phyloP scores from a whole-genome alignment of 2,329 filamentous ascomycete species.

The Colletotrichum sp. region DNA sequence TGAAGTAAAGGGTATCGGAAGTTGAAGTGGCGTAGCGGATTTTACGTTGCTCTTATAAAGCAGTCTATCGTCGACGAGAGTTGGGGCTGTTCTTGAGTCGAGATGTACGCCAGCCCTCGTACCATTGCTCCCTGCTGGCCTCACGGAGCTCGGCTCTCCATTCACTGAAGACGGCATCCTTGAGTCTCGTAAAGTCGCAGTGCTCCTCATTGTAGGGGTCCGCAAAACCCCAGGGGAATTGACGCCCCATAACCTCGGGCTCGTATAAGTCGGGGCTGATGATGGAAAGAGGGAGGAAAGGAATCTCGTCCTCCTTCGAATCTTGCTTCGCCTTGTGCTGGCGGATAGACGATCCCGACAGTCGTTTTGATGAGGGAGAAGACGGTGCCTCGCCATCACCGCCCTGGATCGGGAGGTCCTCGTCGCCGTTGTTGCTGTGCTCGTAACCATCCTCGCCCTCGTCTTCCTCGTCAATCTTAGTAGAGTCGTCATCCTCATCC shows the following conservation, averaged over 20 bases:
- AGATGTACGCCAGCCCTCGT: constrained; percentile 90
- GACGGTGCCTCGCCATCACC: constrained; percentile 27
- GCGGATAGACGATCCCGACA: constrained; percentile 51
- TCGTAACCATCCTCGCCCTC: constrained; percentile 43
- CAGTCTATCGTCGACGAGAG: constrained; percentile 37
- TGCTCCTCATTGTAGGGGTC: constrained; percentile 91
- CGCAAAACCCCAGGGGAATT: constrained; percentile 96
- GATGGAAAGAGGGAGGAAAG: constrained; percentile 87
- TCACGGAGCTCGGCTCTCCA: constrained; percentile 93
- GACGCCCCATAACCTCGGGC: constrained; percentile 77
- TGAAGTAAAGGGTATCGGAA: constrained; percentile 20
- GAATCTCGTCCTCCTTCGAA: constrained; percentile 57
- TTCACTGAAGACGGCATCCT: constrained; percentile 90
- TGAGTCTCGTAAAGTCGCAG: constrained; percentile 91
- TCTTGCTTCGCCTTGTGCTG: constrained; percentile 51
- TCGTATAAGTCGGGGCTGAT: constrained; percentile 94
- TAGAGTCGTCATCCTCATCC: constrained; percentile 72
- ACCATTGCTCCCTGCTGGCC: constrained; percentile 90
- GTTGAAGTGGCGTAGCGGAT: neutral
- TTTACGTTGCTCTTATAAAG: neutral
- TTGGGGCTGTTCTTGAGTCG: constrained; percentile 61
- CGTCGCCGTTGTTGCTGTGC: constrained; percentile 30
- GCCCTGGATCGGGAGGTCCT: constrained; percentile 46
- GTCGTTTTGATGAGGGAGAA: constrained; percentile 47
- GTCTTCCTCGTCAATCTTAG: constrained; percentile 62